These are phyloP conservation scores for Porodaedalea pini DNA, from an alignment of 1,284 basidiomycete genomes.

Conservation along the genomic window DNA sequence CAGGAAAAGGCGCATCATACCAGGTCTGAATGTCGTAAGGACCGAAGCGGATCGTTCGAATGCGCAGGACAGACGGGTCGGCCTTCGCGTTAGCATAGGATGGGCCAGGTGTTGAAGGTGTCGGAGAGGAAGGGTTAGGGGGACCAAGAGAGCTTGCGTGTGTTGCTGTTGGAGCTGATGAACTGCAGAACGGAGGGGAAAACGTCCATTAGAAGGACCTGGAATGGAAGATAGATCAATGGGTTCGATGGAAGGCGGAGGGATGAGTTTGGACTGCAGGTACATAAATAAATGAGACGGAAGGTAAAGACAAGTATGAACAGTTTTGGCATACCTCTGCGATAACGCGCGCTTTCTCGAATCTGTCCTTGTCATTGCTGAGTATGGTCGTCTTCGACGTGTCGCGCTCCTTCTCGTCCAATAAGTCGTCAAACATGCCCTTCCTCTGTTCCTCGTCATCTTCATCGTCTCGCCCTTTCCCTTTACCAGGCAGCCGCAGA, in stretches of 20 bases:
- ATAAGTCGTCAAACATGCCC: slow-evolving; percentile 81
- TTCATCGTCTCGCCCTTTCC: slow-evolving; percentile 48
- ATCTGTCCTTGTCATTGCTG: slow-evolving; percentile 69
- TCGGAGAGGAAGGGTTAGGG: slow-evolving; percentile 24
- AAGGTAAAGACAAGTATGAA: not conserved
- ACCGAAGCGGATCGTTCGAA: slow-evolving; percentile 91
- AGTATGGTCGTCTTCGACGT: slow-evolving; percentile 67
- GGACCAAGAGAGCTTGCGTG: slow-evolving; percentile 26
- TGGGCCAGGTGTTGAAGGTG: slow-evolving; percentile 38
- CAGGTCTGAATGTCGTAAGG: slow-evolving; percentile 94
- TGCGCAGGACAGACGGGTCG: slow-evolving; percentile 48
- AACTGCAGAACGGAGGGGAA: slow-evolving; percentile 56
- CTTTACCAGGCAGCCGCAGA: slow-evolving; percentile 50
- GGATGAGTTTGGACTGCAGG: slow-evolving; percentile 51
- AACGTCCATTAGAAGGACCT: slow-evolving; percentile 50
- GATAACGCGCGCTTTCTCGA: slow-evolving; percentile 65
- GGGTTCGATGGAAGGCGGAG: slow-evolving; percentile 32
- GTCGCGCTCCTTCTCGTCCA: slow-evolving; percentile 71
- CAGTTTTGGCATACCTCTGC: slow-evolving; percentile 58
- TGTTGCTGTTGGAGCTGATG: slow-evolving; percentile 30
- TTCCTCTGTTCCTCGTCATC: slow-evolving; percentile 51
- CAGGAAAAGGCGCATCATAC: slow-evolving; percentile 98
- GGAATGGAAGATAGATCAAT: slow-evolving; percentile 38
- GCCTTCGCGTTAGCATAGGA: slow-evolving; percentile 31
- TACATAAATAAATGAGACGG: slow-evolving; percentile 5